phyloP scores from a whole-genome alignment of 192 early-diverging fungal genomes.

The Pecoramyces ruminantium region DNA sequence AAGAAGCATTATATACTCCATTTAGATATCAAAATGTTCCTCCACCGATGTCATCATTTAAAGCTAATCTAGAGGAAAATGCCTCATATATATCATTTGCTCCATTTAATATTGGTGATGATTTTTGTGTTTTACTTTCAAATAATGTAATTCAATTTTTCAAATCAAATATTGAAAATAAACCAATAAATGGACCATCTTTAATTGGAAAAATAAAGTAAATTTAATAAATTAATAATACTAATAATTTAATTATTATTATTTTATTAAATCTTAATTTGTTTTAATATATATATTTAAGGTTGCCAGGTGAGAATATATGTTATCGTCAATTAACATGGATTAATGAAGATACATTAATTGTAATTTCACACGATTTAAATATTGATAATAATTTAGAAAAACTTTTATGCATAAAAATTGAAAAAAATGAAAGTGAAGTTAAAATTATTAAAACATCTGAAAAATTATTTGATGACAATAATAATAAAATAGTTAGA shows the following conservation, averaged over 20 bases:
- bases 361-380: conserved; percentile 25
- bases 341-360: conserved; percentile 24
- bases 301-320: not conserved
- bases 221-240: too few species aligned
- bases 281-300: too few species aligned
- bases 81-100: conserved; percentile 46
- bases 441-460: conserved; percentile 4
- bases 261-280: too few species aligned
- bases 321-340: conserved; percentile 50
- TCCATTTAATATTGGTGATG: conserved; percentile 36
- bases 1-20: conserved; percentile 33
- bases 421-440: conserved; percentile 11
- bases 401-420: conserved; percentile 15
- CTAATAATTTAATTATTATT: too few species aligned
- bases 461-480: not conserved
- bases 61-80: conserved; percentile 15
- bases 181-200: not conserved
- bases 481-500: conserved; percentile 4
- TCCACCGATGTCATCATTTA: conserved; percentile 70
- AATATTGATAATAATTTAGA: conserved; percentile 14
- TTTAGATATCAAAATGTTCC: conserved; percentile 74
- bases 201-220: not conserved
- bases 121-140: conserved; percentile 51
- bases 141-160: conserved; percentile 20
- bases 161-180: conserved; percentile 11